Evolutionary conservation across 768 basidiomycete species (phyloP), one percentile per base, ranked within the genome.

Genomic region (Leccinum subgranulosum): DNA sequence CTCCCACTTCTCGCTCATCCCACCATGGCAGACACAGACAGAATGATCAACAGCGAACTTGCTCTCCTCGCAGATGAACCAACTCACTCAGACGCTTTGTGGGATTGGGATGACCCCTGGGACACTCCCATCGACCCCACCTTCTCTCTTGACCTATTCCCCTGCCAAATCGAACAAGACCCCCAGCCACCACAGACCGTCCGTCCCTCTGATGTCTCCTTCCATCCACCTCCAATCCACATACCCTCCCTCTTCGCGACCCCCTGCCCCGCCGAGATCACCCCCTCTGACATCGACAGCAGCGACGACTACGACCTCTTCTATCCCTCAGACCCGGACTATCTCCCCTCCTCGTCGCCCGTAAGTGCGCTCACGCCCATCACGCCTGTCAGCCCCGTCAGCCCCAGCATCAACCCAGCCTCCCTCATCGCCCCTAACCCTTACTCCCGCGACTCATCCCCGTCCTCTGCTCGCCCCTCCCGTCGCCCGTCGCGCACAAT

Each of bases 251-350:
- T 51, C 25, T 11, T 25, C 12, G 25, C 27, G 2, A 12, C 14
- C 11, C 33, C 57, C 4, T 48, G 58, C 36, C 14, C 57, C 14
- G 43, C 45, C 28, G n/a, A 29, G 19, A 53, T 55, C 3, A 48
- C 36, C 6, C 53, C 66, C 23, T 59, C 57, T 4, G 64, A 62
- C 6, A 60, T 61, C 6, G 54, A 71, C 25, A 65, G 59, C 45
- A 65, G 60, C 39, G 61, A 60, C 45, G 62, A 72, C 19, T 23
- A 45, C 4, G 66, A 69, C 5, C 6, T 60, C 14, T 1, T 55
- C 39, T 68, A 43, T 25, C 59, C 56, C 23, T 70, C 69, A 23
- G 70, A 73, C 10, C 60, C 67, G 3, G 71, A 67, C 1, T 68
- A 54, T 11, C 4, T 66, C 14, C 61, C 62, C 0, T 65, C 60